Evolutionary conservation across 2,329 filamentous ascomycete species (phyloP).

Genomic region (Botrytis medusae): DNA sequence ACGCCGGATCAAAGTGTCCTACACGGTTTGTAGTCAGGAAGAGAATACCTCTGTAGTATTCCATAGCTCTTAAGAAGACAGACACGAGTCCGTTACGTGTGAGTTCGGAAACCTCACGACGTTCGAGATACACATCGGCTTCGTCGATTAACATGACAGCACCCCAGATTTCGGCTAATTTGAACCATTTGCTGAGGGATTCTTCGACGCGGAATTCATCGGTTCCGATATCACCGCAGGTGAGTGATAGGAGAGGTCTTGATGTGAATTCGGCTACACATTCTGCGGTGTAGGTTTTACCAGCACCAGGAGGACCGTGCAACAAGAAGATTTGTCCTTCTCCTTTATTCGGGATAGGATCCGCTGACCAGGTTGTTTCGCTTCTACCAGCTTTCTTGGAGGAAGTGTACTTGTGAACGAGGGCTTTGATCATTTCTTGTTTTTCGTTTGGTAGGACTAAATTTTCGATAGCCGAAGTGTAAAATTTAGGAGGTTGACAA

Average conservation of each 20-base stretch:
- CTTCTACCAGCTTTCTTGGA: constrained; percentile 16
- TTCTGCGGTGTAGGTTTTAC: constrained; percentile 33
- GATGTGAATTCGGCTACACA: constrained; percentile 34
- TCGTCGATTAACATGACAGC: constrained; percentile 54
- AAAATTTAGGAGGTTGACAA: constrained; percentile 29
- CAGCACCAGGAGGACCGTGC: constrained; percentile 30
- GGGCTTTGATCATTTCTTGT: constrained; percentile 30
- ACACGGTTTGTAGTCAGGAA: constrained; percentile 48
- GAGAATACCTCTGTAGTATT: constrained; percentile 46
- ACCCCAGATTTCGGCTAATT: constrained; percentile 51
- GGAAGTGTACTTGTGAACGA: constrained; percentile 30
- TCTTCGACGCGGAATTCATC: constrained; percentile 47
- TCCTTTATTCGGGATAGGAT: constrained; percentile 31
- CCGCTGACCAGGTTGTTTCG: constrained; percentile 26
- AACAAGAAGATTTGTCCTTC: constrained; percentile 33
- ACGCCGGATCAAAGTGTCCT: constrained; percentile 43
- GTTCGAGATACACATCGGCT: constrained; percentile 51
- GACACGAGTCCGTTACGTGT: constrained; percentile 42
- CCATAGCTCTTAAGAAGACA: constrained; percentile 44
- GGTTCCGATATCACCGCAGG: constrained; percentile 52
- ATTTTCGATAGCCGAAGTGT: constrained; percentile 29
- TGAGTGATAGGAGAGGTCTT: constrained; percentile 37
- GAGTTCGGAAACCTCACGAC: constrained; percentile 37
- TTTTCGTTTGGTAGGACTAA: constrained; percentile 29
- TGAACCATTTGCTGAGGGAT: constrained; percentile 49